A percentile compares a stretch with the other conserved stretches of the same genome.
Evolutionary conservation across 164 flowering plant species (phyloP).

Genomic region (Amborella trichopoda): DNA sequence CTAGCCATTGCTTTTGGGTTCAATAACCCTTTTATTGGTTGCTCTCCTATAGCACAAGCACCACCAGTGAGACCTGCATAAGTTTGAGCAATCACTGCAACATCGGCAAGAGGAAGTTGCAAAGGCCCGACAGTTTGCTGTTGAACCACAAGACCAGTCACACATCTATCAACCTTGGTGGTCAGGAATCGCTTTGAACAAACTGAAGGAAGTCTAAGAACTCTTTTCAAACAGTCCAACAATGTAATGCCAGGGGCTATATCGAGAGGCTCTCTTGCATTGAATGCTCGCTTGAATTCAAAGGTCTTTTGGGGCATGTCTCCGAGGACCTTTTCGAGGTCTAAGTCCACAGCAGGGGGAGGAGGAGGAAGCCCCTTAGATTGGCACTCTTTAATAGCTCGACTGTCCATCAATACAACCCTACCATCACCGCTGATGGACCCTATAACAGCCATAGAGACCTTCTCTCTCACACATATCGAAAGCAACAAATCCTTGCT

Average conservation of each 20-base stretch:
- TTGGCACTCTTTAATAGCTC: conserved; percentile 27
- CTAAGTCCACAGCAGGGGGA: conserved; percentile 85
- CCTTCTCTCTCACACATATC: conserved; percentile 84
- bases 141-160: conserved; percentile 96
- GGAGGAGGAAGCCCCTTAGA: conserved; percentile 57
- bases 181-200: conserved; percentile 88
- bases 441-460: conserved; percentile 90
- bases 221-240: conserved; percentile 73
- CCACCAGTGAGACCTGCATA: conserved; percentile 68
- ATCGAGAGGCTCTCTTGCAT: conserved; percentile 55
- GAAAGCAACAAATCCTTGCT: conserved; percentile 46
- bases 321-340: conserved; percentile 87
- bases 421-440: conserved; percentile 74
- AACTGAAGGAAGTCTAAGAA: conserved; percentile 78
- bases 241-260: conserved; percentile 77
- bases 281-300: conserved; percentile 42
- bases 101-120: conserved; percentile 90
- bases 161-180: conserved; percentile 93
- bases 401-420: conserved; percentile 53
- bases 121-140: conserved; percentile 95
- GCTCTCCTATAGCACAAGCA: conserved; percentile 95
- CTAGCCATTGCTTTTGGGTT: conserved; percentile 94
- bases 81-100: conserved; percentile 87
- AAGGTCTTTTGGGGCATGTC: conserved; percentile 90
- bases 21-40: conserved; percentile 77